Evolutionary conservation across 495 filamentous ascomycete species (phyloP).

Genomic region (Amniculicola lignicola): DNA sequence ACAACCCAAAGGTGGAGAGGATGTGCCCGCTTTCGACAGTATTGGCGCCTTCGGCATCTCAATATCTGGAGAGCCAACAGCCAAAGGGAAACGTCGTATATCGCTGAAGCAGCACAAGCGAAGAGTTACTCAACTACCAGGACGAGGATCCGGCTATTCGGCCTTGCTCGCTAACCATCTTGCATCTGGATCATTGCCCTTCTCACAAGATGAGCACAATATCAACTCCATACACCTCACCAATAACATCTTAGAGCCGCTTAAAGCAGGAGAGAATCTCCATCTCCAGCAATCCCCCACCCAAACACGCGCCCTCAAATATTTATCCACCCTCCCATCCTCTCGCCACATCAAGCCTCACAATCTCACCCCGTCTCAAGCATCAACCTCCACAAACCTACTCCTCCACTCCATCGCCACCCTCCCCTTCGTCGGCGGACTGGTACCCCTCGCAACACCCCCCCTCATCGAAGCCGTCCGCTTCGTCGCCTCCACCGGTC

Average conservation of each 20-base stretch:
- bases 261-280: slow-evolving; percentile 3
- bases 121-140: slow-evolving; percentile 7
- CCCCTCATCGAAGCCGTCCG: slow-evolving; percentile 13
- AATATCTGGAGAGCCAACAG: neutral
- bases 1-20: neutral
- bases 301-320: neutral
- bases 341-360: slow-evolving; percentile 1
- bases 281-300: neutral
- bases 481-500: slow-evolving; percentile 19
- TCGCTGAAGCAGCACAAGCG: slow-evolving; percentile 12
- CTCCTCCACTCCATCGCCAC: slow-evolving; percentile 14
- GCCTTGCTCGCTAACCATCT: slow-evolving; percentile 23
- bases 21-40: neutral
- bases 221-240: slow-evolving; percentile 14
- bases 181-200: slow-evolving; percentile 15
- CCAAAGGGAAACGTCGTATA: slow-evolving; percentile 4
- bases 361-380: slow-evolving; percentile 1
- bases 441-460: slow-evolving; percentile 8
- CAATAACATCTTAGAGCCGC: neutral
- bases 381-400: neutral
- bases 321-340: slow-evolving; percentile 4
- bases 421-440: slow-evolving; percentile 22
- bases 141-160: slow-evolving; percentile 14
- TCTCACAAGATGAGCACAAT: neutral
- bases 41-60: slow-evolving; percentile 14